phyloP scores from a whole-genome alignment of 202 grass and related monocot species.

The Musa balbisiana region DNA sequence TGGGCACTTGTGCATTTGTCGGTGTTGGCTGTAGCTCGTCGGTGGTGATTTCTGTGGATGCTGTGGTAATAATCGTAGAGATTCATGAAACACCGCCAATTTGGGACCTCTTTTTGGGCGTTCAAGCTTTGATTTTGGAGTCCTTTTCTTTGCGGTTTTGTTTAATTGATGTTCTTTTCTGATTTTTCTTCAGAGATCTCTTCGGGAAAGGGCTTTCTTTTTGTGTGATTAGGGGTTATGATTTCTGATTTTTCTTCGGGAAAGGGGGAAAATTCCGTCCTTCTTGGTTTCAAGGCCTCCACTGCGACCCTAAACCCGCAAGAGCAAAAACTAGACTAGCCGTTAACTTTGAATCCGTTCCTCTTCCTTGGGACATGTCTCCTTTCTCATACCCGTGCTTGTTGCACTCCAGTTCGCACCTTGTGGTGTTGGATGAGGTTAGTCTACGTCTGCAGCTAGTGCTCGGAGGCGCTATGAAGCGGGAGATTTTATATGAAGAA shows the following conservation, averaged over 20 bases:
- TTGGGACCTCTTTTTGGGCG: neutral
- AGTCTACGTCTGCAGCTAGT: neutral
- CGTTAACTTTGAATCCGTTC: neutral
- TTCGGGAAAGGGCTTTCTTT: neutral
- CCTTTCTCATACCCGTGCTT: neutral
- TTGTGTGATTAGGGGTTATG: no score
- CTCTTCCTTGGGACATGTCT: neutral
- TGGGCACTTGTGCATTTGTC: neutral
- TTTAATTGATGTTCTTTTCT: neutral
- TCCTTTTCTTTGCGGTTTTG: neutral
- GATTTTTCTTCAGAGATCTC: neutral
- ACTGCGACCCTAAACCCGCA: neutral
- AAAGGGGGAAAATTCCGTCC: neutral
- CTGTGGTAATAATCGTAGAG: neutral
- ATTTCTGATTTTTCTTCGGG: no score
- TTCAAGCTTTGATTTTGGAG: neutral
- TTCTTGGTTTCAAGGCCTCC: neutral
- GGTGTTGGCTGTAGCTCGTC: neutral
- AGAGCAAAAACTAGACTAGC: neutral
- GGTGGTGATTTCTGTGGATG: neutral
- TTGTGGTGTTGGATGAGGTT: neutral
- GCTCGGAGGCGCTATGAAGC: neutral
- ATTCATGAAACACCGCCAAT: neutral
- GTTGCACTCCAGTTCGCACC: neutral
- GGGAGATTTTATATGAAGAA: neutral